Evolutionary conservation across 2,329 filamentous ascomycete species (phyloP).

Genomic region (Ophidiomyces ophidiicola): DNA sequence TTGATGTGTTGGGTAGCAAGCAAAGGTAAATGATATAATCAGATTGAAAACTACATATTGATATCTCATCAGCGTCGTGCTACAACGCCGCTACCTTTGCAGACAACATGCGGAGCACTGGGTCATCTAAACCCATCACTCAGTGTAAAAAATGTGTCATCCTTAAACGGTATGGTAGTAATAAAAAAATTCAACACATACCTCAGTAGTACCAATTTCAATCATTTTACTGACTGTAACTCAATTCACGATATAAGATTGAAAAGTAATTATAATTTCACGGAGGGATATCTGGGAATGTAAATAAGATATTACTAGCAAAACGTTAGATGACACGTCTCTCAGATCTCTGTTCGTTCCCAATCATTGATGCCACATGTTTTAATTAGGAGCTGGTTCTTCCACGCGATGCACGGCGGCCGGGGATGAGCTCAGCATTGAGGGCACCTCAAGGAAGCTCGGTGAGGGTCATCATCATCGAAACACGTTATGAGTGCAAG

Average conservation of each 20-base stretch:
- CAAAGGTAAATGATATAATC: conserved; percentile 14
- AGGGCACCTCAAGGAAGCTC: conserved; percentile 30
- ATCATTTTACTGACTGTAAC: neutral
- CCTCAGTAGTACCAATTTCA: neutral
- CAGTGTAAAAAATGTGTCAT: neutral
- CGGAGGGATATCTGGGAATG: too few species aligned
- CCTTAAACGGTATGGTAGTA: neutral
- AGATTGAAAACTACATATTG: conserved; percentile 36
- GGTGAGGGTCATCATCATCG: conserved; percentile 31
- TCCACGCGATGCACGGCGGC: conserved; percentile 23
- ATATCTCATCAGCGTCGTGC: conserved; percentile 30
- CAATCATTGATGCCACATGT: conserved; percentile 29
- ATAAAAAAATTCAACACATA: neutral
- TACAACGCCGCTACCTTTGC: conserved; percentile 22
- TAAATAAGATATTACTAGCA: too few species aligned
- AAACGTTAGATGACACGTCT: conserved; percentile 18
- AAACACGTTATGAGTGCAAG: conserved; percentile 17
- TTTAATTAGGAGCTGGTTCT: conserved; percentile 23
- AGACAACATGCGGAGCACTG: conserved; percentile 17
- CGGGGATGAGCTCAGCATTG: conserved; percentile 27
- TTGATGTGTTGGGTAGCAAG: too few species aligned
- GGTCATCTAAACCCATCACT: conserved; percentile 10
- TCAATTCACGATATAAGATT: too few species aligned
- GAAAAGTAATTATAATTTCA: too few species aligned
- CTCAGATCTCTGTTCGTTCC: conserved; percentile 40